phyloP scores from a whole-genome alignment of 1,284 basidiomycete species.

The Phellinidium pouzarii region DNA sequence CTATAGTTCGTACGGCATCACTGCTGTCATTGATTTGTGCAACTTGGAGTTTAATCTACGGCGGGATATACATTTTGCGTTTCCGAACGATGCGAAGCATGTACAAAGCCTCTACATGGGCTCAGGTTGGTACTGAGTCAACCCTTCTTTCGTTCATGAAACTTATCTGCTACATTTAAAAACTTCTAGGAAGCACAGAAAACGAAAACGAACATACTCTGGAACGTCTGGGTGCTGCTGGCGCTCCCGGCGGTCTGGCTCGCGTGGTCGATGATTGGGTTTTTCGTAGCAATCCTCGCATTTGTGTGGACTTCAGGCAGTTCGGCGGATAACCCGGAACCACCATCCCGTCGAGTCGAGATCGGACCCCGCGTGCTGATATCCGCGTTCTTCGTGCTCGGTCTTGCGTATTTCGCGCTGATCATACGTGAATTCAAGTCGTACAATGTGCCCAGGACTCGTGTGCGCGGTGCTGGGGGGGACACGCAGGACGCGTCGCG shows the following conservation, averaged over 20 bases:
- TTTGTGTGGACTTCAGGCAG: constrained; percentile 70
- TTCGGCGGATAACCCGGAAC: constrained; percentile 27
- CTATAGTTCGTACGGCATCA: constrained; percentile 59
- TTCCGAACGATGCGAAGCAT: constrained; percentile 76
- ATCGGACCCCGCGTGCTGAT: constrained; percentile 52
- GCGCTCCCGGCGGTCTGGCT: constrained; percentile 71
- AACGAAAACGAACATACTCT: constrained; percentile 57
- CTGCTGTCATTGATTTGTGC: constrained; percentile 62
- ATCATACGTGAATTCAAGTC: constrained; percentile 56
- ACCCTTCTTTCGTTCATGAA: neutral
- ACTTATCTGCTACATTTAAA: constrained; percentile 4
- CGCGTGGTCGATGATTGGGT: constrained; percentile 70
- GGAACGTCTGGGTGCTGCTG: constrained; percentile 78
- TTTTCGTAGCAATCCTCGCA: constrained; percentile 58
- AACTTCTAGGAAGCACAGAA: constrained; percentile 53
- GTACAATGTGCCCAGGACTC: constrained; percentile 36
- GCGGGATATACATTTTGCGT: constrained; percentile 69
- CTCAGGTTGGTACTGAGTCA: constrained; percentile 48
- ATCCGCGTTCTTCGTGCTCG: constrained; percentile 49
- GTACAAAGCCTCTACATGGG: constrained; percentile 69
- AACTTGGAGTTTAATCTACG: constrained; percentile 67
- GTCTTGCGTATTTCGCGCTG: constrained; percentile 53
- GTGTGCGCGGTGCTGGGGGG: neutral
- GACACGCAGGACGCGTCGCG: neutral
- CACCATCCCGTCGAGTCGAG: constrained; percentile 28